Percentiles rank a stretch among this genome's conserved stretches.
phyloP scores from a whole-genome alignment of 2,329 filamentous ascomycete genomes.

The Alternaria triticimaculans region DNA sequence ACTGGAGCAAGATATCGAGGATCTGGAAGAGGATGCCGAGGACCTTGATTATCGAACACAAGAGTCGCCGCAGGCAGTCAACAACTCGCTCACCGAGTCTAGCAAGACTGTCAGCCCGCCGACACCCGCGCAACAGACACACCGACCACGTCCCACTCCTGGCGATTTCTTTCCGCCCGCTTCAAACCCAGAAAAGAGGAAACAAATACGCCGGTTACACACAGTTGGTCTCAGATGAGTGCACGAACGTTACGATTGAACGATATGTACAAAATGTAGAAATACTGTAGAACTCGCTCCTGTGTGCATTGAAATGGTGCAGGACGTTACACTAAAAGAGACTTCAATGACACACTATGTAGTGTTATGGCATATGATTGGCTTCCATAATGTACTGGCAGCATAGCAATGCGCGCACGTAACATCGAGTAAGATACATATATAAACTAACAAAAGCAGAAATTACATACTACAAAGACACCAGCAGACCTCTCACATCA shows the following conservation, averaged over 20 bases:
- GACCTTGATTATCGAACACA: constrained; percentile 10
- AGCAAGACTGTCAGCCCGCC: neutral
- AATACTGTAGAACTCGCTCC: neutral
- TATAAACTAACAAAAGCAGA: neutral
- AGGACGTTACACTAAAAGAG: neutral
- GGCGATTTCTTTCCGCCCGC: constrained; percentile 39
- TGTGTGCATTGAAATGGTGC: neutral
- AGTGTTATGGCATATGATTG: neutral
- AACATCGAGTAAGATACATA: neutral
- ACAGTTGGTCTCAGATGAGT: constrained; percentile 9
- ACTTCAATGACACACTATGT: neutral
- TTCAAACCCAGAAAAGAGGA: constrained; percentile 10
- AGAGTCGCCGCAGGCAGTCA: neutral
- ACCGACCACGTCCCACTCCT: constrained; percentile 23
- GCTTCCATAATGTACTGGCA: neutral
- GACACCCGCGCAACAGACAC: constrained; percentile 22
- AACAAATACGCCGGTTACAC: constrained; percentile 37
- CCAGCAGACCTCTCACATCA: constrained; percentile 15
- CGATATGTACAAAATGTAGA: neutral
- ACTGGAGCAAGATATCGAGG: constrained; percentile 29
- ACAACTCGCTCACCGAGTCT: neutral
- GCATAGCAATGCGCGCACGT: neutral
- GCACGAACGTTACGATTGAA: neutral
- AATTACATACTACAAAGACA: neutral
- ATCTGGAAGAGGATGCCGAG: constrained; percentile 25